Base-by-base conservation (phyloP, 345 rosid genomes). In the Camelina sativa region DNA sequence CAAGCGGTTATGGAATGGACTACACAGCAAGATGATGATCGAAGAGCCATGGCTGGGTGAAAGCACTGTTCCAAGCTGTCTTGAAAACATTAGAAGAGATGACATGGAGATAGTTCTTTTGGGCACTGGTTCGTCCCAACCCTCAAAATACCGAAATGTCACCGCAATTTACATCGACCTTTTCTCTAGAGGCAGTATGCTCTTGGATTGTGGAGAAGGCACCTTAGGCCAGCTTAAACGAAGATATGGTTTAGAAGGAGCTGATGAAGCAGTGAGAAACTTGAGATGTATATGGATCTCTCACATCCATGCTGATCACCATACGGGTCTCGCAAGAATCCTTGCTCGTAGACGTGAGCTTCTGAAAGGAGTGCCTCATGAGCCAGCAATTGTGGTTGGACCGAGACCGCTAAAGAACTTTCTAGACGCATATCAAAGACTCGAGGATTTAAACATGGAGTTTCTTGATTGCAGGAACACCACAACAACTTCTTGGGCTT, bases 301-400 rank as follows among this genome's bases (percentile, higher is more conserved):
- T 73, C 99, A 95, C 79, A 95, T 92, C 77, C 99, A 95, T 65
- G 98, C 98, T 50, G 99, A 95, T 82, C 98, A 95, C 86, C 99
- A 95, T 54, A 77, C 91, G 0, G 99, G 96, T 68, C 76, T 95
- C 68, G 91, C 99, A 17, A 90, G 98, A 83, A 83, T 95, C 62
- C 98, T 95, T 72, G 85, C 99, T 69, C 85, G 88, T 52, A 80
- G 98, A 56, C 74, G 92, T 56, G 86, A 88, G 78, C 81, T 95
- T 62, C 78, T 92, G 77, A 86, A 87, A 81, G 87, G 73, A 12
- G 79, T 62, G 34, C 70, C 85, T 69, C 98, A 89, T 57, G 99
- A 95, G 44, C 97, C 97, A n/a, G 79, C 83, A 60, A 78, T 89
- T 28, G 97, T 95, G 74, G 79, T 95, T 53, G 98, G 96, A 41